Evolutionary conservation across 352 stramenopile genomes (phyloP).

Genomic region (Pythium periplocum): DNA sequence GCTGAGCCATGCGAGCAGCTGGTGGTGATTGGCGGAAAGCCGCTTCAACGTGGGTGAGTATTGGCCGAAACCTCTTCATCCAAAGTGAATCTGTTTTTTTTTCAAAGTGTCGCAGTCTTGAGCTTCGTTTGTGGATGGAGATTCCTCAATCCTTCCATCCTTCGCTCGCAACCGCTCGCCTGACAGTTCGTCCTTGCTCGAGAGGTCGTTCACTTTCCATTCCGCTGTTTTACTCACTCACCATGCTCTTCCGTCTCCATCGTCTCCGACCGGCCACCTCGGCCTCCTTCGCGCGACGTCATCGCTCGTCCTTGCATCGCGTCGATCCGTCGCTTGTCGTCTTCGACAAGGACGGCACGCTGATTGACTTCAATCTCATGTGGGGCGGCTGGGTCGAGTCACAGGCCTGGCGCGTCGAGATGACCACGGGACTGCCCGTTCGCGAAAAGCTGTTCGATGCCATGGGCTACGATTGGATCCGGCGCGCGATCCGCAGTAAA

Average conservation of each 20-base stretch:
- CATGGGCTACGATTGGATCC: constrained; percentile 87
- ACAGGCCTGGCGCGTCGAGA: constrained; percentile 81
- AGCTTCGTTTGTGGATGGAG: constrained; percentile 1
- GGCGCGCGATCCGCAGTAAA: constrained; percentile 75
- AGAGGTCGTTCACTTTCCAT: no score
- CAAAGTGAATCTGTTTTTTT: constrained; percentile 10
- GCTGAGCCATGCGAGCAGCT: constrained; percentile 9
- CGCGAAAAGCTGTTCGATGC: constrained; percentile 82
- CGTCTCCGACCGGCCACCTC: neutral
- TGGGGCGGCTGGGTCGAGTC: constrained; percentile 85
- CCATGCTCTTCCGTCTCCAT: constrained; percentile 2
- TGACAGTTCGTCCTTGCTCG: no score
- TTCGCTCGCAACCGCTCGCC: no score
- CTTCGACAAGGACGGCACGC: constrained; percentile 88
- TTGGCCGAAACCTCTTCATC: constrained; percentile 7
- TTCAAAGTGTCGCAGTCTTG: constrained; percentile 1
- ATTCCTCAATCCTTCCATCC: no score
- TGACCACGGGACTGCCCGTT: constrained; percentile 69
- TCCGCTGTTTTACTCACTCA: constrained; percentile 3
- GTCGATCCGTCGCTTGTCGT: constrained; percentile 67
- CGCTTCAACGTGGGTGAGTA: constrained; percentile 1
- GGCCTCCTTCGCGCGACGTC: neutral
- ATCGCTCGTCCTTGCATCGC: constrained; percentile 9
- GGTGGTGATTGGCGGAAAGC: constrained; percentile 7
- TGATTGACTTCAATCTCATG: constrained; percentile 90